Conservation (phyloP, 1,284 basidiomycete species). For the Paramarasmius palmivorus region DNA sequence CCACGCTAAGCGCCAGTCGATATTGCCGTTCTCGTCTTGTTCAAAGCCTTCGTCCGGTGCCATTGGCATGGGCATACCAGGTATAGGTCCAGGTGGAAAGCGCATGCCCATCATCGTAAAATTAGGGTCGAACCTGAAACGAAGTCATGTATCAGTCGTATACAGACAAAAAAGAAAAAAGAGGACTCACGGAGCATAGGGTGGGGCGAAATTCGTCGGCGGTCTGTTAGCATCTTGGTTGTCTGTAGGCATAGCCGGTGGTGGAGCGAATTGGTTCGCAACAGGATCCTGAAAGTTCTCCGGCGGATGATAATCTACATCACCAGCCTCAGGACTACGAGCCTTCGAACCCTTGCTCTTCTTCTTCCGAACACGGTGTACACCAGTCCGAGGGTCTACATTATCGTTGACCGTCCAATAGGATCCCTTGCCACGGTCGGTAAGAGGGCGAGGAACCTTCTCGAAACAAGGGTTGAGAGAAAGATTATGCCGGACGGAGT, state of each 20-base stretch:
- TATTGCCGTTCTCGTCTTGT: slow-evolving; percentile 73
- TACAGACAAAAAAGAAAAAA: slow-evolving; percentile 14
- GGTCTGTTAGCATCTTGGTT: slow-evolving; percentile 59
- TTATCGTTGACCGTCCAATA: slow-evolving; percentile 89
- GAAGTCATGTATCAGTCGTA: slow-evolving; percentile 7
- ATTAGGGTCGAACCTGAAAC: slow-evolving; percentile 61
- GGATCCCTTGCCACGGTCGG: slow-evolving; percentile 84
- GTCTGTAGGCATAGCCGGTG: slow-evolving; percentile 55
- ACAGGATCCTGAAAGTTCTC: slow-evolving; percentile 55
- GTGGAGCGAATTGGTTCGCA: slow-evolving; percentile 48
- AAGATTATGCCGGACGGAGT: slow-evolving; percentile 93
- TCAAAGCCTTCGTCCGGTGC: slow-evolving; percentile 67
- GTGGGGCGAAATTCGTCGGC: slow-evolving; percentile 53
- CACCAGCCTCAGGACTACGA: slow-evolving; percentile 44
- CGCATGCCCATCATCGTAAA: slow-evolving; percentile 69
- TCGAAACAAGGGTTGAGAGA: slow-evolving; percentile 93
- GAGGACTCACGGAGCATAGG: slow-evolving; percentile 51
- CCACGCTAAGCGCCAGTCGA: slow-evolving; percentile 78
- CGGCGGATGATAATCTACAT: slow-evolving; percentile 61
- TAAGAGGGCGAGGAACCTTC: slow-evolving; percentile 86
- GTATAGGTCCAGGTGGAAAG: slow-evolving; percentile 49
- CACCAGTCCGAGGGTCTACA: slow-evolving; percentile 82
- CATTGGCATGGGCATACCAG: slow-evolving; percentile 47
- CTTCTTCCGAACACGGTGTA: slow-evolving; percentile 82
- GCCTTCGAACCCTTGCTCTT: slow-evolving; percentile 58